These are phyloP conservation scores for Metschnikowia similis DNA, from an alignment of 805 yeast species.

Conservation along the genomic window DNA sequence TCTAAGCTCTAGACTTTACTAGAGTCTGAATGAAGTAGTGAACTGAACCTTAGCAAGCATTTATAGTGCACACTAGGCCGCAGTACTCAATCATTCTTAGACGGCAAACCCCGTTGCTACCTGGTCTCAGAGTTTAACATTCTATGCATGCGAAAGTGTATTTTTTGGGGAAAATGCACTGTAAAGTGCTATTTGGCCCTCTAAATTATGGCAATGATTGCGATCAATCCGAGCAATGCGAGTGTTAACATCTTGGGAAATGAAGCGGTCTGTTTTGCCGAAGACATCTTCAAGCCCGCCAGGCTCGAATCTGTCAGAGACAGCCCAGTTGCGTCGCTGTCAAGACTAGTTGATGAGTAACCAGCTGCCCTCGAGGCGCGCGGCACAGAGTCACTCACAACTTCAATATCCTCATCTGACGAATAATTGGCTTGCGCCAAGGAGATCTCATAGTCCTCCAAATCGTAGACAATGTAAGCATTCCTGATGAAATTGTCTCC, in stretches of 20 bases:
- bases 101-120: too few relatives aligned
- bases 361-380: constrained; percentile 45
- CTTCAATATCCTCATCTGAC: constrained; percentile 40
- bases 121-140: not conserved
- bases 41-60: too few relatives aligned
- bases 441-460: constrained; percentile 53
- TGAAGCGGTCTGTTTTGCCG: not conserved
- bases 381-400: constrained; percentile 46
- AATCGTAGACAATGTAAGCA: constrained; percentile 62
- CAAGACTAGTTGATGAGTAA: constrained; percentile 37
- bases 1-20: too few relatives aligned
- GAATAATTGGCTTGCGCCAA: constrained; percentile 41
- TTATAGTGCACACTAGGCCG: too few relatives aligned
- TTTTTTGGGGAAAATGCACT: not conserved
- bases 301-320: not conserved
- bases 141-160: not conserved
- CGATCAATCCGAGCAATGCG: not conserved
- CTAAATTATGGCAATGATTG: not conserved
- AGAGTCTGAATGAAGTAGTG: too few relatives aligned
- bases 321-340: not conserved
- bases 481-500: constrained; percentile 66
- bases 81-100: too few relatives aligned
- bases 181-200: not conserved
- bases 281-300: constrained; percentile 3
- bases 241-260: not conserved